Evolutionary conservation across 2,329 filamentous ascomycete genomes (phyloP).

Genomic region (Raffaelea arxii): DNA sequence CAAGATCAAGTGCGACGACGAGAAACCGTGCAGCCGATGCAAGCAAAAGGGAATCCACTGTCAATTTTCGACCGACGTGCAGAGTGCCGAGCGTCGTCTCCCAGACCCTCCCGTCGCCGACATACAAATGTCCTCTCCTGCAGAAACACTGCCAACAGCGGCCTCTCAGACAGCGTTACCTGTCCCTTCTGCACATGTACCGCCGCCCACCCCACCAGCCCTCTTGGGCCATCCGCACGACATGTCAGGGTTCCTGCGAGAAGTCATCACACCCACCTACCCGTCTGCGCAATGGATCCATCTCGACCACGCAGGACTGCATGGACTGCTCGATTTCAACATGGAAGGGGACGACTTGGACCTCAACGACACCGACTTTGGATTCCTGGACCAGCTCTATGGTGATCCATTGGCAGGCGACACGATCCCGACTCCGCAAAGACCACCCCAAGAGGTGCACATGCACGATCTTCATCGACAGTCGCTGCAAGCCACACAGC

Average conservation of each 20-base stretch:
- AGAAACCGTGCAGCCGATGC: conserved; percentile 44
- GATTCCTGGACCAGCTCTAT: conserved; percentile 39
- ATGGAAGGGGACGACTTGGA: conserved; percentile 39
- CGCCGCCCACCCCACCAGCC: too few relatives aligned
- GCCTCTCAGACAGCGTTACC: too few relatives aligned
- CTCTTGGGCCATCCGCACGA: conserved; percentile 2
- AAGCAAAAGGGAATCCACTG: conserved; percentile 36
- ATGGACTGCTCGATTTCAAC: conserved; percentile 38
- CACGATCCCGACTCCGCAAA: background rate
- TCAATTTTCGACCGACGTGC: conserved; percentile 18
- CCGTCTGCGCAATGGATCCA: conserved; percentile 6
- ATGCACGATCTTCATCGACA: background rate
- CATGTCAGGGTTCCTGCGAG: conserved; percentile 39
- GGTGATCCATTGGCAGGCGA: conserved; percentile 24
- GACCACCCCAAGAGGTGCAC: background rate
- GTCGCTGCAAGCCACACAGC: background rate
- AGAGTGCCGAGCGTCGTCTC: background rate
- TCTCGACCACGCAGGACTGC: conserved; percentile 25
- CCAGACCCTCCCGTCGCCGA: background rate
- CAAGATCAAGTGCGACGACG: conserved; percentile 45
- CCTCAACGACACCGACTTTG: conserved; percentile 42
- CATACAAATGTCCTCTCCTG: background rate
- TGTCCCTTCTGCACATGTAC: too few relatives aligned
- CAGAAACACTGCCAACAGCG: background rate
- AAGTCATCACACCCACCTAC: conserved; percentile 39